Conservation (phyloP, 306 rosid species). For the peach (Prunus persica) region DNA sequence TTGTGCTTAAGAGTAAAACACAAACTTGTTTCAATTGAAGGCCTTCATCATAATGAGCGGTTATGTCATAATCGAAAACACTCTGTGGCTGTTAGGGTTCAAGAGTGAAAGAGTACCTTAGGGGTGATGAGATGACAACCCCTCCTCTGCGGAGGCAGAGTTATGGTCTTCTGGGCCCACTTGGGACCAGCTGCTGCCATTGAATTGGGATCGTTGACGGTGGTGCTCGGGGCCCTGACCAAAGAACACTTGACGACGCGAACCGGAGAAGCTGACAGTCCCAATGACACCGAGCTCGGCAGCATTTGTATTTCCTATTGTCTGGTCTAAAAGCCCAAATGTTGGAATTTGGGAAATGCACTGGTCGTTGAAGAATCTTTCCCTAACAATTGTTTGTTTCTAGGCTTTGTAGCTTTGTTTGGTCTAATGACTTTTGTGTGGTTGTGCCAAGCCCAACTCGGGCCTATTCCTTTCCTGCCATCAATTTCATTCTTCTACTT, state of each 20-base stretch:
- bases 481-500: background rate
- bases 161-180: conserved; percentile 93
- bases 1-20: background rate
- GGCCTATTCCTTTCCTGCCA: background rate
- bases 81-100: background rate
- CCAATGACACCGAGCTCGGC: background rate
- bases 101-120: conserved; percentile 29
- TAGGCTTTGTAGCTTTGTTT: background rate
- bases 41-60: background rate
- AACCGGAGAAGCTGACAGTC: conserved; percentile 4
- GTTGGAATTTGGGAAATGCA: background rate
- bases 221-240: conserved; percentile 3
- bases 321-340: background rate
- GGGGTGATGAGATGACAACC: conserved; percentile 95
- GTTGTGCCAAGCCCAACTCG: background rate
- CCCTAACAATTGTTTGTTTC: background rate
- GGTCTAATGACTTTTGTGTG: background rate
- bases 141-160: conserved; percentile 63
- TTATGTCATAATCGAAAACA: no score
- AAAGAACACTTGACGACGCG: background rate
- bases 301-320: background rate
- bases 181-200: conserved; percentile 61
- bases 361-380: no score
- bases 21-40: background rate
- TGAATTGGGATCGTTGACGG: conserved; percentile 24